Evolutionary conservation across 2,329 filamentous ascomycete genomes (phyloP).

Genomic region (Pseudocercospora cruenta): DNA sequence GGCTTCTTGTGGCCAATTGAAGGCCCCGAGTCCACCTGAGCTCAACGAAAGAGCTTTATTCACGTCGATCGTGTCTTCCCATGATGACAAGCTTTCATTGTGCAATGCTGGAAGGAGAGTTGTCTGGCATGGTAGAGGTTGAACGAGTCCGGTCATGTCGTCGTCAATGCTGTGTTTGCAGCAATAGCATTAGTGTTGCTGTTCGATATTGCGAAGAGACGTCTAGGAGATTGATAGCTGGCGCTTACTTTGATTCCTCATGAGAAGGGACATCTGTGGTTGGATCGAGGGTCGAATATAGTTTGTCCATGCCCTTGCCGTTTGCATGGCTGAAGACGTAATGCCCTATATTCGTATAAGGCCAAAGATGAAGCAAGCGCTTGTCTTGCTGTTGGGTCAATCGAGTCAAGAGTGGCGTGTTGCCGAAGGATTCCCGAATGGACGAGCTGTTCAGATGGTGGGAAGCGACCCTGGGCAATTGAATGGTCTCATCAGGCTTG

Average conservation of each 20-base stretch:
- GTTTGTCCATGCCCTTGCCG: not conserved
- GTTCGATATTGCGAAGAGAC: too few species aligned
- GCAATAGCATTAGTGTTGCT: not conserved
- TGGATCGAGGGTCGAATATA: not conserved
- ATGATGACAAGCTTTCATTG: not conserved
- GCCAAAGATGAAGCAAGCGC: not conserved
- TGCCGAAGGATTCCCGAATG: not conserved
- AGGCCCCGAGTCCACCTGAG: not conserved
- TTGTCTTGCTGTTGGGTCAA: not conserved
- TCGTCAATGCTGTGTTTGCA: not conserved
- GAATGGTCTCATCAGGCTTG: not conserved
- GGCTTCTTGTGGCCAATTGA: not conserved
- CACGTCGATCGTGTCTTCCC: not conserved
- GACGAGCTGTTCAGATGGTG: not conserved
- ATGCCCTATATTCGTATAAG: not conserved
- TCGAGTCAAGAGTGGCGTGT: not conserved
- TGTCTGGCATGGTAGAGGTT: not conserved
- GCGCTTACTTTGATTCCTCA: not conserved
- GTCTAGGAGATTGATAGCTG: not conserved
- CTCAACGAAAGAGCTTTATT: not conserved
- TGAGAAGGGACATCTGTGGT: not conserved
- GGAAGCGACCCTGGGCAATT: not conserved
- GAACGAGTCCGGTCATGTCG: not conserved
- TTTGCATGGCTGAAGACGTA: not conserved
- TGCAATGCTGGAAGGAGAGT: not conserved